Evolutionary conservation across 2,329 filamentous ascomycete genomes (phyloP).

Genomic region (Nakataea oryzae): DNA sequence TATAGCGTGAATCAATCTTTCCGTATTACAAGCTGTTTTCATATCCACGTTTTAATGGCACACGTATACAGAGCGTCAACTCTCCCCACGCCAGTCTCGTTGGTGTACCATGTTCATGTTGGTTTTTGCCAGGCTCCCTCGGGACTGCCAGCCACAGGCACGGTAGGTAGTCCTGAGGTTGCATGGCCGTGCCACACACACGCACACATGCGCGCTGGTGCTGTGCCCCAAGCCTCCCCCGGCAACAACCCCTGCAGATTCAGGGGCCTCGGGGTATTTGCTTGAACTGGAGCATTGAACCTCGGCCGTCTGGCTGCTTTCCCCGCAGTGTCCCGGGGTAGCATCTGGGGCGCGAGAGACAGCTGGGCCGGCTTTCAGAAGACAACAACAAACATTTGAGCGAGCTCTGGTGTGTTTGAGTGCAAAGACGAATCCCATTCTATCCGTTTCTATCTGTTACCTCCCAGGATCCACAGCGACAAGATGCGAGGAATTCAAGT

Average conservation of each 20-base stretch:
- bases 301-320: no score
- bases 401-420: background rate
- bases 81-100: no score
- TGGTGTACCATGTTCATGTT: no score
- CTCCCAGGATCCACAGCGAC: background rate
- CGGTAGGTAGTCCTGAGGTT: background rate
- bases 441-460: background rate
- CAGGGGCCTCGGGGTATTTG: background rate
- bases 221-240: no score
- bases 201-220: background rate
- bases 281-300: background rate
- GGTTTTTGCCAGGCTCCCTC: no score
- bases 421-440: no score
- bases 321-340: no score
- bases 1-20: no score
- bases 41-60: no score
- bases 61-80: no score
- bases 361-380: background rate
- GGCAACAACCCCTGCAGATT: background rate
- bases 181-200: background rate
- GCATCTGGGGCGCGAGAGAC: background rate
- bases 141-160: background rate
- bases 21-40: no score
- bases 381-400: background rate
- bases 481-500: slow-evolving; percentile 24